Evolutionary conservation across 257 asterid genomes (phyloP), one percentile per base, ranked within the genome.

Genomic region (Nicotiana attenuata): DNA sequence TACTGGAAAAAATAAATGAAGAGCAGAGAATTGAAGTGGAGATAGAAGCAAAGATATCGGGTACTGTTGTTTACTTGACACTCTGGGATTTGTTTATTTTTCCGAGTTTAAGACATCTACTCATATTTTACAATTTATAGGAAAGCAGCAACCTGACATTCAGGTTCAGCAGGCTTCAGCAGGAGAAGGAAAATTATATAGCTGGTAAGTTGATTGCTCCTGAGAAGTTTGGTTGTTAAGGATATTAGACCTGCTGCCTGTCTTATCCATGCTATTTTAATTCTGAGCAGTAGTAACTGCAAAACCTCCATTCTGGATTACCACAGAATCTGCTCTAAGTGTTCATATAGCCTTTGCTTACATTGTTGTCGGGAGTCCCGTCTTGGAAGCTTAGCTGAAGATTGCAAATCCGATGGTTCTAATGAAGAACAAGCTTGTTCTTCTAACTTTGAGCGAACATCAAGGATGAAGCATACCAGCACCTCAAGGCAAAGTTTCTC

Each of bases 271-370:
- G 66, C 85, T 65, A 52, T 86, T 87, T 82, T 69, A 84, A 77
- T 88, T 80, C 82, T 82, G 78, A 80, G 85, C 94, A 94, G 98
- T 91, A 90, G 87, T 85, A 92, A 87, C 85, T 96, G 99, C 90
- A 90, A 88, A 81, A 82, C 87, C 53, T 87, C 95, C 71, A 90
- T 94, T 85, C 83, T 91, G 84, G 97, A 96, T 94, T 96, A 92
- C 90, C 98, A 94, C 77, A 90, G 98, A 90, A 91, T 92, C 87
- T 96, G 99, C 90, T 45, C 89, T 66, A 89, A 86, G 73, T 96
- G 99, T 78, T 92, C 97, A 3, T 96, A 91, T 83, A 90, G 88
- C 82, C 93, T 96, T 85, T 96, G 99, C 90, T 87, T 96, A 83
- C 84, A 87, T 86, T 96, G 99, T 84, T 91, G 97, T 85, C 87